Percentiles rank a stretch among this genome's conserved stretches.
These are phyloP conservation scores for Chondrostereum purpureum DNA, from an alignment of 1,284 basidiomycete genomes.

Conservation along the genomic window DNA sequence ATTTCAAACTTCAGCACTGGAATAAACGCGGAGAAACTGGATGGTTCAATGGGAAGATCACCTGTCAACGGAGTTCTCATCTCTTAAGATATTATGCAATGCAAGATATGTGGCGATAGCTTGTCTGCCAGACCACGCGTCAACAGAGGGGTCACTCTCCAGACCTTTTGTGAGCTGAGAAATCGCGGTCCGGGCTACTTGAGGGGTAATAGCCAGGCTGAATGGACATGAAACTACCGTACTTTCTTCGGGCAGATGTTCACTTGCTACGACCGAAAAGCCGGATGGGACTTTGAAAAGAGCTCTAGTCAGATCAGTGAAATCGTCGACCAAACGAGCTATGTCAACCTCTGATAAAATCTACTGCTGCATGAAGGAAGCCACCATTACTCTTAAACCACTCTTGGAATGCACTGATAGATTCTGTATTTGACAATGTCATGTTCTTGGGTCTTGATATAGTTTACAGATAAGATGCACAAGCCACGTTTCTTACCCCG, in stretches of 20 bases:
- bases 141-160: conserved; percentile 18
- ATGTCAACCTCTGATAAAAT: conserved; percentile 38
- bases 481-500: no score
- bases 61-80: conserved; percentile 4
- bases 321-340: conserved; percentile 7
- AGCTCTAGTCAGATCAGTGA: conserved; percentile 10
- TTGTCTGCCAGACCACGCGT: conserved; percentile 62
- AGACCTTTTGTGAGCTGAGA: background rate
- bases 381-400: conserved; percentile 50
- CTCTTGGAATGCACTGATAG: conserved; percentile 4
- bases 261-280: conserved; percentile 46
- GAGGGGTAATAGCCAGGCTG: conserved; percentile 61
- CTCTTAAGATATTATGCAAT: conserved; percentile 60
- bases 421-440: no score
- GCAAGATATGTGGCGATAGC: conserved; percentile 65
- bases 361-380: conserved; percentile 37
- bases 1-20: conserved; percentile 1
- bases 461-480: no score
- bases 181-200: conserved; percentile 12
- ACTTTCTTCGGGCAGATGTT: conserved; percentile 42
- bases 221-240: conserved; percentile 73
- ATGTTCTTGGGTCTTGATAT: no score
- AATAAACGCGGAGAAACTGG: background rate
- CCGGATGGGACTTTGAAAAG: conserved; percentile 42
- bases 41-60: background rate